Conservation (phyloP, 345 rosid species). For the Erodium maritimum region DNA sequence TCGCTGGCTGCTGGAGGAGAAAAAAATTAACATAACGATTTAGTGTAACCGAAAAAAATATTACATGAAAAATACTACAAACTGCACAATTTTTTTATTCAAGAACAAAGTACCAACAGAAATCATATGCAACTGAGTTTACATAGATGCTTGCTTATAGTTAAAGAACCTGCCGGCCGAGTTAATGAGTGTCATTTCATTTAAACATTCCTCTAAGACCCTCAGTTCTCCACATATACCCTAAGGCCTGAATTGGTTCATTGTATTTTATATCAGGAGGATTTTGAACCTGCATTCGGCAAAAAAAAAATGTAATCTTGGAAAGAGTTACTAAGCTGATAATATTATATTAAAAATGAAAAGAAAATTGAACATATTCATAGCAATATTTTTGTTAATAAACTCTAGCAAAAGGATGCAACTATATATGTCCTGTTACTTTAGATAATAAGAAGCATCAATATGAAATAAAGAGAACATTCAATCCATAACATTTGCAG, state of each 20-base stretch:
- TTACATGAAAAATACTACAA: no score
- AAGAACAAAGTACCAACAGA: no score
- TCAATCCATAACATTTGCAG: not conserved
- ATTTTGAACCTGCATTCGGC: constrained; percentile 64
- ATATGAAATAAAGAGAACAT: not conserved
- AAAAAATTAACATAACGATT: not conserved
- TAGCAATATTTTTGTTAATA: constrained; percentile 9
- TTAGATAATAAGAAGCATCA: not conserved
- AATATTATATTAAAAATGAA: no score
- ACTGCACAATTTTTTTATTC: no score
- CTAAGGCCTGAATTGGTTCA: constrained; percentile 80
- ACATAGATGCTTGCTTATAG: constrained; percentile 90
- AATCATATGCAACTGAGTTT: no score
- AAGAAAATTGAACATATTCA: not conserved
- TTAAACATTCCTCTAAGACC: constrained; percentile 79
- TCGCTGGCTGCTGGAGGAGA: constrained; percentile 27
- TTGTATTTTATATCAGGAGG: constrained; percentile 71
- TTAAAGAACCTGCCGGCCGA: constrained; percentile 91
- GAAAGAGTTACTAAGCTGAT: no score
- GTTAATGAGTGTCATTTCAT: constrained; percentile 76
- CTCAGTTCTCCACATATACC: constrained; percentile 76
- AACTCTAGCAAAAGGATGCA: constrained; percentile 5
- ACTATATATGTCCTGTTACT: not conserved
- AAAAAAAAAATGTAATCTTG: constrained; percentile 11
- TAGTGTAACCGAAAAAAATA: no score